Conservation (phyloP, 768 basidiomycete genomes). For the Neoboletus magnificus region DNA sequence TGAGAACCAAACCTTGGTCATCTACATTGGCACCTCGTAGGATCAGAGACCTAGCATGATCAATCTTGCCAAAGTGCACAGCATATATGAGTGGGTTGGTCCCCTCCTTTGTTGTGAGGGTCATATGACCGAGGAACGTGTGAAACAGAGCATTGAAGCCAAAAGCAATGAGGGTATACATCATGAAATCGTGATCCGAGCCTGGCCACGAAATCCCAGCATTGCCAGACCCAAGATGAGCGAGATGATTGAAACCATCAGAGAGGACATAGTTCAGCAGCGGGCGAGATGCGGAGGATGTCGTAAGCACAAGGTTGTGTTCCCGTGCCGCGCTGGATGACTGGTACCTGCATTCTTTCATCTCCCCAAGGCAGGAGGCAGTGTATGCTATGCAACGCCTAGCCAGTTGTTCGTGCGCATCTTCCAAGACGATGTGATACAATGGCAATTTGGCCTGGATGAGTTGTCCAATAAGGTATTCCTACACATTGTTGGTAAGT, state of each 20-base stretch:
- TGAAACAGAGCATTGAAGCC: background rate
- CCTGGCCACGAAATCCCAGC: background rate
- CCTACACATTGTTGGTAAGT: background rate
- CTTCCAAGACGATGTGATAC: conserved; percentile 8
- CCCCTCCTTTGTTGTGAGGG: background rate
- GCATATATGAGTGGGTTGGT: conserved; percentile 14
- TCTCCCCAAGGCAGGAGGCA: conserved; percentile 1
- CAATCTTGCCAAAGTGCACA: background rate
- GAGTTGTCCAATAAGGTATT: conserved; percentile 14
- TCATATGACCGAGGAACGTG: background rate
- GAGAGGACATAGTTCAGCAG: conserved; percentile 12
- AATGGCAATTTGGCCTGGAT: background rate
- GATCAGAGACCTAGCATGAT: background rate
- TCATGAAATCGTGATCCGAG: background rate
- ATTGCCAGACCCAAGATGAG: background rate
- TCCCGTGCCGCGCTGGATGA: background rate
- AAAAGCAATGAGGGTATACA: conserved; percentile 9
- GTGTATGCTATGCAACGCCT: conserved; percentile 12
- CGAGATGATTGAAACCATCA: conserved; percentile 5
- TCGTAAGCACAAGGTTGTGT: background rate
- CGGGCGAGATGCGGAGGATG: background rate
- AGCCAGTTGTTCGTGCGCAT: conserved; percentile 3
- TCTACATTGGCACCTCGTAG: background rate
- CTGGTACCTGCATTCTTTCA: background rate
- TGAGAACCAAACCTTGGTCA: background rate